phyloP scores from a whole-genome alignment of 352 stramenopile species.

The Phytophthora vignae region DNA sequence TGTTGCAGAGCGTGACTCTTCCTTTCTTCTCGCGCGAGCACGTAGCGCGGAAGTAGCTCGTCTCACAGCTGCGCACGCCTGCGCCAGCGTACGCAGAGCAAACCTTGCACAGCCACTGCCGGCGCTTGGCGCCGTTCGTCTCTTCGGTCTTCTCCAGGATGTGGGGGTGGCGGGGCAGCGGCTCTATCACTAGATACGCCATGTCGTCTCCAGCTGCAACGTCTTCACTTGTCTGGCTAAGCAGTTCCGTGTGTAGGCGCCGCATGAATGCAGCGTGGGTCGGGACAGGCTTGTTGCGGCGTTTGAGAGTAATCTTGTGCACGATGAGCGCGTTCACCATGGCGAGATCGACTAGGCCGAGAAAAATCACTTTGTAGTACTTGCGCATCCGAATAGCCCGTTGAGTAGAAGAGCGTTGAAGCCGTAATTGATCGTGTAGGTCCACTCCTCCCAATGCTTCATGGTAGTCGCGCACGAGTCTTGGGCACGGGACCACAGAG shows the following conservation, averaged over 20 bases:
- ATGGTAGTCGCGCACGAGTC: conserved; percentile 8
- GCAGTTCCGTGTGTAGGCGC: conserved; percentile 6
- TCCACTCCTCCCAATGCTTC: neutral
- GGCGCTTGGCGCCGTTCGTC: conserved; percentile 22
- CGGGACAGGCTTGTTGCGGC: neutral
- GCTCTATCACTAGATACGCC: conserved; percentile 6
- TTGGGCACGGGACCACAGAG: neutral
- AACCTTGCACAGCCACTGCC: conserved; percentile 36
- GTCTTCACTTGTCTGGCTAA: conserved; percentile 20
- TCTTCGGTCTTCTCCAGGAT: conserved; percentile 18
- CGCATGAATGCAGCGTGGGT: conserved; percentile 4
- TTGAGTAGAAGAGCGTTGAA: neutral
- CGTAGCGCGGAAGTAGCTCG: conserved; percentile 15
- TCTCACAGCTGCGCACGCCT: conserved; percentile 27
- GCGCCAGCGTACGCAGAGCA: conserved; percentile 22
- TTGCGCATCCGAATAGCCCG: conserved; percentile 8
- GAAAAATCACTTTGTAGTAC: conserved; percentile 37
- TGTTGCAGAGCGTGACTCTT: conserved; percentile 22
- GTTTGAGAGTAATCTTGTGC: conserved; percentile 9
- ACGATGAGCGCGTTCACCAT: conserved; percentile 34
- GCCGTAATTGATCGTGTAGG: neutral
- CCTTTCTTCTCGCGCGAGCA: conserved; percentile 18
- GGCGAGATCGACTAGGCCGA: conserved; percentile 30
- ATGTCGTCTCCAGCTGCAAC: conserved; percentile 5
- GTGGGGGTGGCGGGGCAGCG: conserved; percentile 1